A percentile compares a stretch with the other conserved stretches of the same genome.
Conservation (phyloP, 2,329 filamentous ascomycete genomes). For the Phaeoacremonium minimum region DNA sequence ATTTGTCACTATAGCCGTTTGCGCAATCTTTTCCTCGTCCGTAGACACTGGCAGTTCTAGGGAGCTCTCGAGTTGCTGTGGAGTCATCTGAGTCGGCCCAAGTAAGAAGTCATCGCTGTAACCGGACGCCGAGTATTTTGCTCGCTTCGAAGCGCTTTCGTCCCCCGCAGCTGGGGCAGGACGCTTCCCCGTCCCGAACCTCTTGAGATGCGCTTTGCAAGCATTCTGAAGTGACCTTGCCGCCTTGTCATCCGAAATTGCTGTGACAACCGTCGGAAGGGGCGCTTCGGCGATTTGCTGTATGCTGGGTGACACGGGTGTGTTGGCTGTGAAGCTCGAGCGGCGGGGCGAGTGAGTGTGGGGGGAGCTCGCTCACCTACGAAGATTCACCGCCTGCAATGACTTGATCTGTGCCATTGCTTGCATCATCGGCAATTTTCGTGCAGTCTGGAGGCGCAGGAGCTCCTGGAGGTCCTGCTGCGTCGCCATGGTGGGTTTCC, state of each 20-base stretch:
- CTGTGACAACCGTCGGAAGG: conserved; percentile 36
- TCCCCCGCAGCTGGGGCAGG: conserved; percentile 6
- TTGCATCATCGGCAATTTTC: conserved; percentile 54
- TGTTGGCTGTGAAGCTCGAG: neutral
- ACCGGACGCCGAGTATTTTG: conserved; percentile 18
- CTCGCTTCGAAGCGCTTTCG: conserved; percentile 22
- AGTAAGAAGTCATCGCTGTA: conserved; percentile 20
- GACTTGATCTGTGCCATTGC: conserved; percentile 56
- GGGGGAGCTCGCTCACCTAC: conserved; percentile 41
- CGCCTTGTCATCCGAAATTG: conserved; percentile 41
- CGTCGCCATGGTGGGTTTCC: conserved; percentile 41
- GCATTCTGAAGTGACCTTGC: conserved; percentile 48
- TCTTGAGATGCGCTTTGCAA: conserved; percentile 49
- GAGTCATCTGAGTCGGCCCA: conserved; percentile 30
- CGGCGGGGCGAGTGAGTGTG: conserved; percentile 5
- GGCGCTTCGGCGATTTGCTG: conserved; percentile 49
- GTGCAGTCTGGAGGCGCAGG: conserved; percentile 53
- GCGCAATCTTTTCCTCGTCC: conserved; percentile 56
- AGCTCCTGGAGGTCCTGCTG: conserved; percentile 59
- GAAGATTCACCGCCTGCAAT: conserved; percentile 49
- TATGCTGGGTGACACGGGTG: conserved; percentile 33
- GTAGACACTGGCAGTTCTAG: conserved; percentile 53
- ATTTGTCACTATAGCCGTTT: conserved; percentile 65
- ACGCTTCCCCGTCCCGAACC: conserved; percentile 13
- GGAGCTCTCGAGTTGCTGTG: conserved; percentile 58